Conservation (phyloP, 164 flowering plant species). For the Vitis vinifera region ASM3070453v1 NC_081818.1:21468501-21469000, state of each 20-base stretch:
- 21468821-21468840: neutral
- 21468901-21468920: neutral
- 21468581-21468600: neutral
- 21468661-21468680: too few species aligned
- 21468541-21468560: too few species aligned
- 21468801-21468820: neutral
- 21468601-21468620: neutral
- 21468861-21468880: conserved; percentile 1
- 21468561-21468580: neutral
- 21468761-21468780: neutral
- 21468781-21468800: neutral
- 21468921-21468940: neutral
- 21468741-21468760: neutral
- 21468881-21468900: neutral
- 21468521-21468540: too few species aligned
- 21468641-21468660: too few species aligned
- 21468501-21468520: neutral
- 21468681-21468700: too few species aligned
- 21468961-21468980: neutral
- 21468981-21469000: too few species aligned
- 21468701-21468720: too few species aligned
- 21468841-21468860: neutral
- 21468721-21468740: neutral
- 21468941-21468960: neutral
- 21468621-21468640: too few species aligned